These are phyloP conservation scores for Helotiales sp. DNA, from an alignment of 2,329 filamentous ascomycete genomes.

Conservation along the genomic window DNA sequence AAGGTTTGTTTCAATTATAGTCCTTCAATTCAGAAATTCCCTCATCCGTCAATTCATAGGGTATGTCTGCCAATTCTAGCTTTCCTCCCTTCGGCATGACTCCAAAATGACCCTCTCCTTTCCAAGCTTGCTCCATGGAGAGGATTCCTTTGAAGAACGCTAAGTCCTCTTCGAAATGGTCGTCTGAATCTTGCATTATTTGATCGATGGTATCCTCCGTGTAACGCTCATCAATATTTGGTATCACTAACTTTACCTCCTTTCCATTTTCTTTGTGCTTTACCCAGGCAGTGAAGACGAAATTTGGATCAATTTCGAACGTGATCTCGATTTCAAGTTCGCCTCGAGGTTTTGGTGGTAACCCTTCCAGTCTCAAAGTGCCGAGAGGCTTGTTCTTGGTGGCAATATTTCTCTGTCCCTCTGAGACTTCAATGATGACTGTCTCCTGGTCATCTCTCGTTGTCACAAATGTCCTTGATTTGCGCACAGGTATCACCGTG, in stretches of 20 bases:
- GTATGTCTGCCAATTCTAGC: not conserved
- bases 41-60: not conserved
- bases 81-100: not conserved
- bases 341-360: slow-evolving; percentile 47
- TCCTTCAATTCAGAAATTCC: not conserved
- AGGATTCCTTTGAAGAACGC: not conserved
- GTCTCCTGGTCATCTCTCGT: slow-evolving; percentile 53
- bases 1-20: too few relatives aligned
- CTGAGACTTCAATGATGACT: slow-evolving; percentile 65
- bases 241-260: not conserved
- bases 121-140: not conserved
- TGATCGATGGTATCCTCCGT: not conserved
- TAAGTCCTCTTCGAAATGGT: not conserved
- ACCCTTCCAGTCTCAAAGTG: slow-evolving; percentile 65
- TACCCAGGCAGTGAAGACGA: slow-evolving; percentile 2
- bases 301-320: slow-evolving; percentile 25
- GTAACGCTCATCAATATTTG: not conserved
- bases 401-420: slow-evolving; percentile 71
- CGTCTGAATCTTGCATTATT: not conserved
- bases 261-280: not conserved
- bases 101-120: not conserved
- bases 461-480: slow-evolving; percentile 53
- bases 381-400: slow-evolving; percentile 70
- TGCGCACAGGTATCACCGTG: not conserved
- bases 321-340: slow-evolving; percentile 18